These are phyloP conservation scores for Ulmus americana DNA, from an alignment of 331 rosid genomes.

Conservation along the genomic window DNA sequence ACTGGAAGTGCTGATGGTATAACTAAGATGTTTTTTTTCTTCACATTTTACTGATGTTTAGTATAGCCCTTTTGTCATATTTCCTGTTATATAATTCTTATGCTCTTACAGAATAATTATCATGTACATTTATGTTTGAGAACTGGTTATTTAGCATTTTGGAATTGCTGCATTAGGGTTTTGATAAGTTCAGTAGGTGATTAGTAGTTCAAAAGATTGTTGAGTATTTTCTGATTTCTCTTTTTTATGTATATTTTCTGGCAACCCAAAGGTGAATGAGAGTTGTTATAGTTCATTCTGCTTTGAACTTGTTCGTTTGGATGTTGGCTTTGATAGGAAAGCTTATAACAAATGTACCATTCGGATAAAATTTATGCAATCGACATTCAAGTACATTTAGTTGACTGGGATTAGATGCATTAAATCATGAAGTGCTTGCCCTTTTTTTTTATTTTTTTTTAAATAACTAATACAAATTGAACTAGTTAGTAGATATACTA, in stretches of 20 bases:
- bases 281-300: not conserved
- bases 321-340: not conserved
- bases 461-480: no score
- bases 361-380: no score
- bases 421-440: no score
- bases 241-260: not conserved
- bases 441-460: no score
- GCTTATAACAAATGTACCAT: not conserved
- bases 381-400: no score
- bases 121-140: not conserved
- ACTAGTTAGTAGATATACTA: no score
- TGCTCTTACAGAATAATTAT: not conserved
- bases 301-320: not conserved
- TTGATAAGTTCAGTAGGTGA: not conserved
- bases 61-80: not conserved
- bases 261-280: not conserved
- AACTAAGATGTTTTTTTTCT: not conserved
- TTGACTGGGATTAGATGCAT: no score
- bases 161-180: not conserved
- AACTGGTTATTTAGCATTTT: not conserved
- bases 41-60: no score
- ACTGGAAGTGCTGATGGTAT: slow-evolving; percentile 91
- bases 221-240: not conserved
- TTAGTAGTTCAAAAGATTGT: no score
- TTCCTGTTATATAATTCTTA: not conserved